Percentiles rank a stretch among this genome's conserved stretches.
These are phyloP conservation scores for Teratosphaeriaceae sp. DNA, from an alignment of 2,329 filamentous ascomycete genomes.

Conservation along the genomic window DNA sequence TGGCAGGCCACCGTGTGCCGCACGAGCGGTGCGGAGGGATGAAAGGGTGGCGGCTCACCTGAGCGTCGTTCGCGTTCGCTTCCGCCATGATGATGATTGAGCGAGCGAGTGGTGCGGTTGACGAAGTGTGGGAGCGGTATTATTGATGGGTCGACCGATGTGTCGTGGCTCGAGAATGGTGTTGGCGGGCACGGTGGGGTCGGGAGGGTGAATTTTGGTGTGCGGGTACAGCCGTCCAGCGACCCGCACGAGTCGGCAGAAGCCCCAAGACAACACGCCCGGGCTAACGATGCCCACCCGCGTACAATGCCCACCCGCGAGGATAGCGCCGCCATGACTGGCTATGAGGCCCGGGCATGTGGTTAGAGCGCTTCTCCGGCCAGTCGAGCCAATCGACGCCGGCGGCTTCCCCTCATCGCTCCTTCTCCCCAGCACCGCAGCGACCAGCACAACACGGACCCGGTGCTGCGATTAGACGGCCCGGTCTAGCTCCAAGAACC, in stretches of 20 bases:
- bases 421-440: conserved; percentile 65
- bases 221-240: no score
- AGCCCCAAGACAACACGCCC: no score
- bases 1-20: not conserved
- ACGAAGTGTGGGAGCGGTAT: no score
- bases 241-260: no score
- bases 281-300: no score
- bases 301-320: no score
- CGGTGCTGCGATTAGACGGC: conserved; percentile 56
- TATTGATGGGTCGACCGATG: no score
- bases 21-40: not conserved
- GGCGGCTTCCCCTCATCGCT: conserved; percentile 56
- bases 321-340: no score
- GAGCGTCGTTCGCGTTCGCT: conserved; percentile 45
- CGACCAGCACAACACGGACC: conserved; percentile 63
- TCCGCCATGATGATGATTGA: conserved; percentile 51
- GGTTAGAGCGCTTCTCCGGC: conserved; percentile 79
- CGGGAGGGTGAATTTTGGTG: no score
- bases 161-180: no score
- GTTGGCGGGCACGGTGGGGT: no score
- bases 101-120: no score
- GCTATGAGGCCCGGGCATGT: conserved; percentile 55
- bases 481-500: conserved; percentile 60
- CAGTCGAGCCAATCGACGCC: conserved; percentile 64
- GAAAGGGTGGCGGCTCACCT: conserved; percentile 43